Conservation (phyloP, 768 basidiomycete genomes). For the Mrakia gelida region DNA sequence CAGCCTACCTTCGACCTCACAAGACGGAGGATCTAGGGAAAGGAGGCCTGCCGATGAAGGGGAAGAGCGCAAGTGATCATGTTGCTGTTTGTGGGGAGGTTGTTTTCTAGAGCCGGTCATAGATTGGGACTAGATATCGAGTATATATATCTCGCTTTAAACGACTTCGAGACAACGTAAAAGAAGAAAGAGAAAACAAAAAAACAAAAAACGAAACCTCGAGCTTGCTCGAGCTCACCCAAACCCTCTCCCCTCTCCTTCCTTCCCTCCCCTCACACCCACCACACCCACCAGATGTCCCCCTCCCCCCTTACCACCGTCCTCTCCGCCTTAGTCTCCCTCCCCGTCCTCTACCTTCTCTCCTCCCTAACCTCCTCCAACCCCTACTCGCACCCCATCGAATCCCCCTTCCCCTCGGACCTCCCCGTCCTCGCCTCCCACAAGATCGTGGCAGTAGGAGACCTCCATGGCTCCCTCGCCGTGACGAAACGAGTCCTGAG, state of each 20-base stretch:
- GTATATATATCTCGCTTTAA: not conserved
- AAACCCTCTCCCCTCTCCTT: no score
- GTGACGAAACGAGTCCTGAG: slow-evolving; percentile 76
- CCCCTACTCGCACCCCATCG: not conserved
- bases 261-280: not conserved
- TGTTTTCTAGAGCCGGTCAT: not conserved
- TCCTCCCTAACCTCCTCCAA: not conserved
- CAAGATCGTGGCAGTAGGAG: slow-evolving; percentile 77
- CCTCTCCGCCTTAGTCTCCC: not conserved
- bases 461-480: slow-evolving; percentile 80
- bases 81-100: slow-evolving; percentile 70
- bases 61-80: slow-evolving; percentile 82
- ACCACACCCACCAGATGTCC: no score
- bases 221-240: no score
- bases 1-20: slow-evolving; percentile 61
- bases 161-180: no score
- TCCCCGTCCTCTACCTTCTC: slow-evolving; percentile 14
- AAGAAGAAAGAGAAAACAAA: no score
- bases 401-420: not conserved
- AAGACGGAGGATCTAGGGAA: slow-evolving; percentile 55
- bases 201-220: not conserved
- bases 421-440: slow-evolving; percentile 5
- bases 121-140: no score
- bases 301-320: not conserved
- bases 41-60: slow-evolving; percentile 75